phyloP scores from a whole-genome alignment of 345 rosid species.

The Aquilaria malaccensis region DNA sequence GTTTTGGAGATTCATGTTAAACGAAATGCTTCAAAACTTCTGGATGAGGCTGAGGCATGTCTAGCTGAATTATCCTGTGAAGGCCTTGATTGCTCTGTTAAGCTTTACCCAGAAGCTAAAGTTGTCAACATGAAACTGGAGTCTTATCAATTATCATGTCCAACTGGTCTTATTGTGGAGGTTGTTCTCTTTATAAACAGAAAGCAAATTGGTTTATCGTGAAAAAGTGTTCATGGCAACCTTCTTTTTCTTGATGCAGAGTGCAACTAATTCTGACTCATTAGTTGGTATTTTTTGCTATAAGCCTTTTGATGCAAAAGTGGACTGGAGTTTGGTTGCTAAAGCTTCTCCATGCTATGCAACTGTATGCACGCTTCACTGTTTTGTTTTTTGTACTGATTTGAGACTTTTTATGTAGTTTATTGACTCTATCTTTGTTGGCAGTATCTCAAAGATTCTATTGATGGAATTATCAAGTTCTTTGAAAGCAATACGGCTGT shows the following conservation, averaged over 20 bases:
- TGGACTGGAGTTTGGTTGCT: slow-evolving; percentile 94
- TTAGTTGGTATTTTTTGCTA: slow-evolving; percentile 76
- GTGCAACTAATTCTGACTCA: slow-evolving; percentile 73
- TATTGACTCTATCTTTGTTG: slow-evolving; percentile 17
- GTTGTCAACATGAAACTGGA: slow-evolving; percentile 75
- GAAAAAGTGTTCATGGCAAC: slow-evolving; percentile 11
- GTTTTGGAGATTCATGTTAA: slow-evolving; percentile 79
- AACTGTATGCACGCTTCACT: slow-evolving; percentile 52
- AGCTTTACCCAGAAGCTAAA: slow-evolving; percentile 92
- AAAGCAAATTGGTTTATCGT: slow-evolving; percentile 8
- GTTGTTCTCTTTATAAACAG: slow-evolving; percentile 19
- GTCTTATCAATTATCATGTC: slow-evolving; percentile 86
- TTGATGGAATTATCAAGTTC: slow-evolving; percentile 66
- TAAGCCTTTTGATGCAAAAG: slow-evolving; percentile 90
- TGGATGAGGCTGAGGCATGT: slow-evolving; percentile 49
- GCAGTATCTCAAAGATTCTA: slow-evolving; percentile 90
- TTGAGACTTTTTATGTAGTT: slow-evolving; percentile 3
- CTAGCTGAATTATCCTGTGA: slow-evolving; percentile 93
- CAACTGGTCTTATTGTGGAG: slow-evolving; percentile 92
- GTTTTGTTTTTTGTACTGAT: slow-evolving; percentile 7
- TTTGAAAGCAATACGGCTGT: slow-evolving; percentile 75
- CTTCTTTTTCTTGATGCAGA: slow-evolving; percentile 43
- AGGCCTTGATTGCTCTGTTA: slow-evolving; percentile 63
- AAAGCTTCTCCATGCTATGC: slow-evolving; percentile 97
- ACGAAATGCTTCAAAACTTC: slow-evolving; percentile 91